These are phyloP conservation scores for Phytophthora pisi DNA, from an alignment of 352 stramenopile genomes.

Conservation along the genomic window DNA sequence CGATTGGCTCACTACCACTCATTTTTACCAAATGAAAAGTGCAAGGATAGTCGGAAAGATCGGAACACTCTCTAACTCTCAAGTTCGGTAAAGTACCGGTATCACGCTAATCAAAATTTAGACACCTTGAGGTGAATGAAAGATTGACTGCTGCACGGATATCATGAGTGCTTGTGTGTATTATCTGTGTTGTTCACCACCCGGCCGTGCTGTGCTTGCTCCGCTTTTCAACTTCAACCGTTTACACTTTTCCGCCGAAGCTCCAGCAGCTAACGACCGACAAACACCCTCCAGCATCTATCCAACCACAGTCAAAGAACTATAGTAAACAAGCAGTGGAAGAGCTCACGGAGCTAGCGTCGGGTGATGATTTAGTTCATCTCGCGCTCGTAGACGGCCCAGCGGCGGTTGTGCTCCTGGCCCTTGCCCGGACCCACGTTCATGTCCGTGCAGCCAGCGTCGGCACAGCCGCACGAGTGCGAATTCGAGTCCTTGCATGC, in stretches of 20 bases:
- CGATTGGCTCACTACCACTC: neutral
- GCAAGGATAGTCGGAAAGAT: neutral
- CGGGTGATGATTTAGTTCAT: constrained; percentile 25
- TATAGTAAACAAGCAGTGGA: constrained; percentile 26
- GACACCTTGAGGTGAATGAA: too few relatives aligned
- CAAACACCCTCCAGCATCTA: constrained; percentile 28
- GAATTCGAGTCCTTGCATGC: constrained; percentile 76
- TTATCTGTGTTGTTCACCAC: constrained; percentile 27
- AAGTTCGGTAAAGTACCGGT: too few relatives aligned
- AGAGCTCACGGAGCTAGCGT: constrained; percentile 4
- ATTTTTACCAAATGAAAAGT: neutral
- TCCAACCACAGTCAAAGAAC: constrained; percentile 32
- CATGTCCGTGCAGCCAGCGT: constrained; percentile 79
- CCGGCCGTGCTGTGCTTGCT: constrained; percentile 14
- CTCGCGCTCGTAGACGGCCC: constrained; percentile 87
- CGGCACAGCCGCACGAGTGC: constrained; percentile 87
- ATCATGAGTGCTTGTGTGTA: constrained; percentile 24
- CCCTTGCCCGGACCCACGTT: constrained; percentile 67
- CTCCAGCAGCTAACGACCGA: constrained; percentile 20
- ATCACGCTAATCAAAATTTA: too few relatives aligned
- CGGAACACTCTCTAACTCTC: neutral
- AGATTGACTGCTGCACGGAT: constrained; percentile 1
- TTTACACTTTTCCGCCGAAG: constrained; percentile 28
- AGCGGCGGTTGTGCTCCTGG: constrained; percentile 91
- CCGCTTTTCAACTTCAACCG: constrained; percentile 26